A percentile compares a stretch with the other conserved stretches of the same genome.
phyloP scores from a whole-genome alignment of 2,329 filamentous ascomycete genomes.

The Cordyceps militaris region DNA sequence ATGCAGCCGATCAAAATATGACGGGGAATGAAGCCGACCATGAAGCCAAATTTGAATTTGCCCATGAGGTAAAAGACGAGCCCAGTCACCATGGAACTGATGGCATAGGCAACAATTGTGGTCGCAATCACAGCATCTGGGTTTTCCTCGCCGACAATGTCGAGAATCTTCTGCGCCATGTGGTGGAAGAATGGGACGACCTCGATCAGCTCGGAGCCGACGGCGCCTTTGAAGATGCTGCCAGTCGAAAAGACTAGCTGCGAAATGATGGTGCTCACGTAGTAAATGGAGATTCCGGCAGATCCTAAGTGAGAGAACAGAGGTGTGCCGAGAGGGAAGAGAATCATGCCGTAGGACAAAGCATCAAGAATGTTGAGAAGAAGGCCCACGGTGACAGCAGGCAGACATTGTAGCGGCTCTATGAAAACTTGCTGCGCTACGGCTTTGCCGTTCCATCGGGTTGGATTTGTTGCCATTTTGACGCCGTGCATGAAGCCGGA shows the following conservation, averaged over 20 bases:
- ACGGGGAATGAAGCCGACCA: slow-evolving; percentile 94
- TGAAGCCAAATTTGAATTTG: slow-evolving; percentile 75
- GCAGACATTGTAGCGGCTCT: slow-evolving; percentile 63
- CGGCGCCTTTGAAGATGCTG: slow-evolving; percentile 81
- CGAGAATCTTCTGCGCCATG: slow-evolving; percentile 87
- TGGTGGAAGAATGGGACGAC: slow-evolving; percentile 98
- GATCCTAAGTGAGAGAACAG: slow-evolving; percentile 81
- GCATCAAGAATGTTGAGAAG: slow-evolving; percentile 92
- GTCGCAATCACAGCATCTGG: slow-evolving; percentile 86
- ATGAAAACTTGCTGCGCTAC: slow-evolving; percentile 60
- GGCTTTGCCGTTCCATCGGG: slow-evolving; percentile 61
- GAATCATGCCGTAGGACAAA: slow-evolving; percentile 91
- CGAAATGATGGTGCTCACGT: slow-evolving; percentile 92
- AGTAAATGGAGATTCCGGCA: slow-evolving; percentile 97
- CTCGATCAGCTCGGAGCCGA: slow-evolving; percentile 97
- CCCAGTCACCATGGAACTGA: slow-evolving; percentile 87
- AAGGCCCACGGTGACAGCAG: slow-evolving; percentile 80
- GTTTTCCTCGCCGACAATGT: slow-evolving; percentile 68
- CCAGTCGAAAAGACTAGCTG: slow-evolving; percentile 84
- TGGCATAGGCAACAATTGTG: slow-evolving; percentile 82
- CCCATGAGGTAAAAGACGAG: slow-evolving; percentile 89
- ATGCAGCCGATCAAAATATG: slow-evolving; percentile 97
- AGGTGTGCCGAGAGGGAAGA: slow-evolving; percentile 84
- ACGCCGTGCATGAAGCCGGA: slow-evolving; percentile 24
- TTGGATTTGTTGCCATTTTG: slow-evolving; percentile 48